Evolutionary conservation across 176 grass and related monocot genomes (phyloP).

Genomic region (Aegilops sharonensis): DNA sequence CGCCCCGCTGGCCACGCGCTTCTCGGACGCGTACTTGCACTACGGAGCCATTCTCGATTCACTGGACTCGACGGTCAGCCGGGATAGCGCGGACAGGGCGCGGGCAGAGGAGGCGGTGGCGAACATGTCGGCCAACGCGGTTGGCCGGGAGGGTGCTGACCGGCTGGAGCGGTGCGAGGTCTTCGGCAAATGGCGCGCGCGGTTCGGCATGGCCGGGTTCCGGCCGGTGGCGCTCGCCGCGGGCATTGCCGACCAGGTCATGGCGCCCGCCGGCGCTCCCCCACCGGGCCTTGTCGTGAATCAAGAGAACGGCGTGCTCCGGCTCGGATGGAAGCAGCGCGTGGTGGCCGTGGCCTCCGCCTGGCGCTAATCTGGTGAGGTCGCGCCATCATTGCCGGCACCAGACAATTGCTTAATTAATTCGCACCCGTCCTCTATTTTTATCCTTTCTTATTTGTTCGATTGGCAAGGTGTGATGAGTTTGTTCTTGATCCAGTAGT

Average conservation of each 20-base stretch:
- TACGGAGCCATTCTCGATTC: conserved; percentile 73
- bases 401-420: conserved; percentile 41
- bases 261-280: conserved; percentile 16
- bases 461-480: conserved; percentile 44
- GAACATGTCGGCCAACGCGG: conserved; percentile 59
- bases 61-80: conserved; percentile 38
- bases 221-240: conserved; percentile 34
- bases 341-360: conserved; percentile 73
- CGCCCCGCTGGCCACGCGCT: conserved; percentile 60
- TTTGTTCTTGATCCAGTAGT: conserved; percentile 44
- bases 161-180: conserved; percentile 86
- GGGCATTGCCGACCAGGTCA: conserved; percentile 49
- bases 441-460: not conserved
- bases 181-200: conserved; percentile 78
- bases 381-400: conserved; percentile 25
- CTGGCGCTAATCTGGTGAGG: conserved; percentile 56
- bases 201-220: conserved; percentile 89
- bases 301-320: conserved; percentile 64
- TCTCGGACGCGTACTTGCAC: conserved; percentile 67
- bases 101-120: conserved; percentile 57
- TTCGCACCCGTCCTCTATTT: conserved; percentile 13
- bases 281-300: conserved; percentile 42
- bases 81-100: conserved; percentile 38
- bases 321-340: conserved; percentile 69
- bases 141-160: conserved; percentile 67